Evolutionary conservation across 129 eudicot species (phyloP), one percentile per base, ranked within the genome.

Genomic region (Arctium lappa): DNA sequence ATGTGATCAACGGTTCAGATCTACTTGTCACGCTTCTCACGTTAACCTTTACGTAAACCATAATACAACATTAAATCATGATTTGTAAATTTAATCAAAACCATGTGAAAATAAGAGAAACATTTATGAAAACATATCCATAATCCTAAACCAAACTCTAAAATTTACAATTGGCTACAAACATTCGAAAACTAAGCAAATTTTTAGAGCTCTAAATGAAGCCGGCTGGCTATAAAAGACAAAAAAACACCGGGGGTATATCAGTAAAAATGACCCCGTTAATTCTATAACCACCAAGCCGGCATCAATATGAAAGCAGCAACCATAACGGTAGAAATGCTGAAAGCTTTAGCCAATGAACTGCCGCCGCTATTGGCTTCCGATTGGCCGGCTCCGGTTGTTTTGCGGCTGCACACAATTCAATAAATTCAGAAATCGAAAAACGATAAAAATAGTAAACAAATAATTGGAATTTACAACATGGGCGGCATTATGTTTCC

Each of bases 401-500:
- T 79, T 65, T 84, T 84, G 5, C 76, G 80, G 75, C 87, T 79
- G 87, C 80, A 84, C 83, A 48, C 22, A 84, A 72, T 7, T 84
- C 74, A 73, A 79, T 65, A 66, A 16, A 34, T 79, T 73, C 4
- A 32, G 8, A 39, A 3, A 22, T 30, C 8, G 34, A 18, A 72
- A 72, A 34, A 12, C 1, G 48, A 76, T 22, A 3, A 7, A 66
- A 66, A 18, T 22, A 66, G 27, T 8, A 27, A 33, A 65, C 37
- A 70, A 50, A 77, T 56, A 71, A 76, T 56, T 29, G 30, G 63
- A 63, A 3, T 62, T 33, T 38, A 68, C 46, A 44, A 78, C 79
- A 84, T 84, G 84, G 87, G 83, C 84, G 80, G 84, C 87, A 84
- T 80, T 62, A 82, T 60, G 40, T 39, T 68, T 50, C 9, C 60